Conservation (phyloP, 2,329 filamentous ascomycete genomes). For the Drechmeria coniospora region DNA sequence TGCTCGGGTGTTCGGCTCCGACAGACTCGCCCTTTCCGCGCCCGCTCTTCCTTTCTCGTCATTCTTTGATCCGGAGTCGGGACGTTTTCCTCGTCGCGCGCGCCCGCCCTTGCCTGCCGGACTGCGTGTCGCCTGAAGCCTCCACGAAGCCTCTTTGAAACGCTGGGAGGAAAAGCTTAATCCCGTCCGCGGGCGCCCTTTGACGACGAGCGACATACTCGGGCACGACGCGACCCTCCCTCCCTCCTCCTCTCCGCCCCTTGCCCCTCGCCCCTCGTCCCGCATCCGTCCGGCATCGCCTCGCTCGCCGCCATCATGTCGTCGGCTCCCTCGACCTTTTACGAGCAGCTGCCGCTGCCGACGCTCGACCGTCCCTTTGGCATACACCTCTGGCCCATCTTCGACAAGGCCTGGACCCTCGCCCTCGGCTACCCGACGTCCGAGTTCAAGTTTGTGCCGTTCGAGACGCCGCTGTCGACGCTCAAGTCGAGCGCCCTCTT, state of each 20-base stretch:
- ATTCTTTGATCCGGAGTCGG: slow-evolving; percentile 1
- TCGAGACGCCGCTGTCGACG: slow-evolving; percentile 79
- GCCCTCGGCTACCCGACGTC: slow-evolving; percentile 69
- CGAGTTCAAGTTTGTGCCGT: slow-evolving; percentile 71
- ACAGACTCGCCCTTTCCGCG: slow-evolving; percentile 9
- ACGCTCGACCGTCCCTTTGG: slow-evolving; percentile 88
- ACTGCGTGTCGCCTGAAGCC: background rate
- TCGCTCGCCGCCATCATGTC: slow-evolving; percentile 16
- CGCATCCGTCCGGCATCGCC: slow-evolving; percentile 3
- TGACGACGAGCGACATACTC: too few relatives aligned
- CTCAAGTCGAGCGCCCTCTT: slow-evolving; percentile 67
- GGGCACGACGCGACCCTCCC: too few relatives aligned
- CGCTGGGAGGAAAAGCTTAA: background rate
- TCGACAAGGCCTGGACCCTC: slow-evolving; percentile 69
- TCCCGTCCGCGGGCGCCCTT: background rate
- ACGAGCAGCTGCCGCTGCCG: slow-evolving; percentile 49
- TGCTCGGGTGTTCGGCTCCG: slow-evolving; percentile 8
- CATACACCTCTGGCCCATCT: slow-evolving; percentile 83
- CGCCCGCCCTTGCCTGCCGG: background rate
- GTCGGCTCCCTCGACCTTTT: slow-evolving; percentile 26
- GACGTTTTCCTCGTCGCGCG: background rate
- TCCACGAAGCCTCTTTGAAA: background rate
- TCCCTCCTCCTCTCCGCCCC: background rate
- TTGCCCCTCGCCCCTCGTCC: background rate
- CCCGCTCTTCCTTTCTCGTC: slow-evolving; percentile 3